phyloP scores from a whole-genome alignment of 129 eudicot species.

The Glebionis coronaria region DNA sequence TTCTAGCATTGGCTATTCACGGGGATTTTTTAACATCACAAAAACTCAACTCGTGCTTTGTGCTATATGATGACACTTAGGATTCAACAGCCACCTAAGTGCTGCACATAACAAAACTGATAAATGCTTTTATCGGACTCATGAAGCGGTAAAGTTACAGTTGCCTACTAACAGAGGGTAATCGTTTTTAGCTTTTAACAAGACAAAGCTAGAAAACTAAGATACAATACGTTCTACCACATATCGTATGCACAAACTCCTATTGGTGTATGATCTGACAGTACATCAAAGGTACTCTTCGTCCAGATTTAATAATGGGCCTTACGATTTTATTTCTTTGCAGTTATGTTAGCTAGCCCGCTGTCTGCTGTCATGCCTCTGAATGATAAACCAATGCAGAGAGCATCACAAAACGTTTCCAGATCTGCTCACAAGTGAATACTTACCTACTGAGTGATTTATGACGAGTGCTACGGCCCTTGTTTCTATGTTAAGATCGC shows the following conservation, averaged over 20 bases:
- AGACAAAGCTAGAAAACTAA: constrained; percentile 9
- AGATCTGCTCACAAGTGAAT: too few relatives aligned
- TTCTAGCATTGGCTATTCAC: not conserved
- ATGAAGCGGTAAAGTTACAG: not conserved
- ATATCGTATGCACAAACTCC: constrained; percentile 1
- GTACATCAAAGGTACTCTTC: not conserved
- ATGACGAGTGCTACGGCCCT: too few relatives aligned
- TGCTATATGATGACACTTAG: constrained; percentile 6
- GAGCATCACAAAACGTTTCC: too few relatives aligned
- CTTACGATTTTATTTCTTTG: too few relatives aligned
- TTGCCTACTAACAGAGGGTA: constrained; percentile 5
- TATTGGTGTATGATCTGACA: constrained; percentile 10
- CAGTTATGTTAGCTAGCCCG: too few relatives aligned
- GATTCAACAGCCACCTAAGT: not conserved
- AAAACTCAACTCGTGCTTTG: not conserved
- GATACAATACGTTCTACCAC: constrained; percentile 2
- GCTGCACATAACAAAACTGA: not conserved
- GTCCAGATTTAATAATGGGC: too few relatives aligned
- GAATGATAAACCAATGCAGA: too few relatives aligned
- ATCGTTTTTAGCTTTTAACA: not conserved
- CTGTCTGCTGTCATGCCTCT: too few relatives aligned
- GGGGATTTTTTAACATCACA: constrained; percentile 3
- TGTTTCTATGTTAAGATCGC: too few relatives aligned
- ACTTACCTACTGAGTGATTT: too few relatives aligned
- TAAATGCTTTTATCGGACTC: not conserved